A percentile compares a stretch with the other conserved stretches of the same genome.
phyloP scores from a whole-genome alignment of 495 filamentous ascomycete species.

The Tricharina praecox region DNA sequence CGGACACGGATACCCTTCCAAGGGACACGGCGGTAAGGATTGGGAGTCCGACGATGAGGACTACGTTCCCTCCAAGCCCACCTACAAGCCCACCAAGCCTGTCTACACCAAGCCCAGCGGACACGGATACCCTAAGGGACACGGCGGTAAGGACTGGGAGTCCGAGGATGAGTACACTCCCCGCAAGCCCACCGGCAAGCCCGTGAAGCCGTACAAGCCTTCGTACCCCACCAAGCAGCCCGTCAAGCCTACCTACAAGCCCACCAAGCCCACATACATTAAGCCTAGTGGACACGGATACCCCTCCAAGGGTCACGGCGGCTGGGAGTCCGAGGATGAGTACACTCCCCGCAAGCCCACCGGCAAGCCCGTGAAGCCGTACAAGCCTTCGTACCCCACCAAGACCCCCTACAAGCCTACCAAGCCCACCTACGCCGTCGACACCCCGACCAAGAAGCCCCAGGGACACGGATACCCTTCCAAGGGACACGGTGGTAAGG shows the following conservation, averaged over 20 bases:
- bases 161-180: too few relatives aligned
- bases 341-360: too few relatives aligned
- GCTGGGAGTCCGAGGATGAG: too few relatives aligned
- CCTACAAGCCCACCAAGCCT: neutral
- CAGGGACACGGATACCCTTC: neutral
- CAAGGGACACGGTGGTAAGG: neutral
- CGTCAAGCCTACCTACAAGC: neutral
- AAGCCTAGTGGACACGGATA: neutral
- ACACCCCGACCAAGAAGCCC: too few relatives aligned
- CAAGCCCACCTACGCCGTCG: too few relatives aligned
- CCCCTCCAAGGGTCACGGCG: too few relatives aligned
- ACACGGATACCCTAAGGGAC: neutral
- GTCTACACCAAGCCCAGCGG: neutral
- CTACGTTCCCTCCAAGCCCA: neutral
- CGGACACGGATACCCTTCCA: neutral
- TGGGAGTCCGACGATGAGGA: too few relatives aligned
- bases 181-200: neutral
- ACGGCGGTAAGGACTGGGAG: slow-evolving; percentile 2
- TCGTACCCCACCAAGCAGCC: neutral
- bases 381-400: neutral
- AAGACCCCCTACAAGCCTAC: neutral
- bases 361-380: neutral
- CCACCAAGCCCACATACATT: neutral
- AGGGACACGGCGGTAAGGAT: neutral
- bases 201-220: too few relatives aligned